Conservation (phyloP, 768 basidiomycete species). For the Boletus coccyginus region DNA sequence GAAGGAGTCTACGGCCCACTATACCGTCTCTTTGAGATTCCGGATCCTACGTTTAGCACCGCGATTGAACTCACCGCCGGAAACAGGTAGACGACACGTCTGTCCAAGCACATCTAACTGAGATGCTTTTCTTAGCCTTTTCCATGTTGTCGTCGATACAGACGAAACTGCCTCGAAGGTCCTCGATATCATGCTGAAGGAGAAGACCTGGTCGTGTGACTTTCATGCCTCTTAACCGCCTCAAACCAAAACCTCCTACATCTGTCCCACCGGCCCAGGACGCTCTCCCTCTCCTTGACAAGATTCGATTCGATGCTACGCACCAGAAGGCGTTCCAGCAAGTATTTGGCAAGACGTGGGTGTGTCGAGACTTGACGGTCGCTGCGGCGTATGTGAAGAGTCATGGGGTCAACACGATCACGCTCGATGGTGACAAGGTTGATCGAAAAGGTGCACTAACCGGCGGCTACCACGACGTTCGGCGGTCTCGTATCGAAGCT, state of each 20-base stretch:
- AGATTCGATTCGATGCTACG: conserved; percentile 69
- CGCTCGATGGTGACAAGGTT: conserved; percentile 95
- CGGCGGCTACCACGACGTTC: conserved; percentile 93
- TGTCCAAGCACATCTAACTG: background rate
- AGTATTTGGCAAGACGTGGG: conserved; percentile 96
- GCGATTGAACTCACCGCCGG: conserved; percentile 95
- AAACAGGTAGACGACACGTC: conserved; percentile 62
- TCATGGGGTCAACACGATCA: conserved; percentile 95
- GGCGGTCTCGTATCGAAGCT: conserved; percentile 85
- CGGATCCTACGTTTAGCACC: conserved; percentile 84
- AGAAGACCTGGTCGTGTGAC: conserved; percentile 92
- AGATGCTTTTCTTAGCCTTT: conserved; percentile 48
- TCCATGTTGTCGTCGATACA: conserved; percentile 97
- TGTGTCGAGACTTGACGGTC: conserved; percentile 88
- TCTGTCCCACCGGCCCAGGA: conserved; percentile 64
- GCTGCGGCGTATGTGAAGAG: conserved; percentile 94
- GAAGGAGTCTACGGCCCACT: conserved; percentile 91
- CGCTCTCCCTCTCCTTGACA: conserved; percentile 77
- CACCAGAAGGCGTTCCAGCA: conserved; percentile 90
- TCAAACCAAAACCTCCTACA: conserved; percentile 69
- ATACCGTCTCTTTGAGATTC: conserved; percentile 89
- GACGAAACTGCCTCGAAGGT: conserved; percentile 90
- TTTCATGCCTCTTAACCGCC: conserved; percentile 96
- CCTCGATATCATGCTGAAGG: conserved; percentile 91
- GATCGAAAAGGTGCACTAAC: conserved; percentile 95